A percentile compares a stretch with the other conserved stretches of the same genome.
These are phyloP conservation scores for Vigna unguiculata DNA, from an alignment of 306 rosid genomes.

Conservation along the genomic window DNA sequence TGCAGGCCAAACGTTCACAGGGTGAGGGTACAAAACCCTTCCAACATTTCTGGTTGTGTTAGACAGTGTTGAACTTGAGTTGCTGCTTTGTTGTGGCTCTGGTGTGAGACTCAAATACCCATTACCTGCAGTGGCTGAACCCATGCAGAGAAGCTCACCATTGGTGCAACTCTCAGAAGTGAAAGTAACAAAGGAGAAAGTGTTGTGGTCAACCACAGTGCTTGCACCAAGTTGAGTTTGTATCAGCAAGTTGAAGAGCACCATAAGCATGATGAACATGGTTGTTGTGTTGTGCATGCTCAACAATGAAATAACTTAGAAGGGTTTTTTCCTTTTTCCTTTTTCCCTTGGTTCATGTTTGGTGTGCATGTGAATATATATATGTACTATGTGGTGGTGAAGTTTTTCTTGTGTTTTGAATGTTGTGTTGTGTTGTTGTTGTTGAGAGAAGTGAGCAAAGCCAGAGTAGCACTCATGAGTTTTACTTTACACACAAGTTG, in stretches of 20 bases:
- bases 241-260: conserved; percentile 39
- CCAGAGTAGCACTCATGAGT: conserved; percentile 20
- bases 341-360: not conserved
- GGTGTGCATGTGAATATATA: not conserved
- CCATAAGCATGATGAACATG: conserved; percentile 42
- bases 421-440: conserved; percentile 40
- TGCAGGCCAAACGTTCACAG: conserved; percentile 63
- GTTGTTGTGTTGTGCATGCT: not conserved
- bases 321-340: not conserved
- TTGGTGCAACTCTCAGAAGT: conserved; percentile 56
- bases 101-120: conserved; percentile 61
- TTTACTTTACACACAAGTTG: not conserved
- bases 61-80: conserved; percentile 30
- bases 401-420: conserved; percentile 39
- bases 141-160: conserved; percentile 63
- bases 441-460: conserved; percentile 1
- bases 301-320: not conserved
- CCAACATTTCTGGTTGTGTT: conserved; percentile 49
- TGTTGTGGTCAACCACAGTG: conserved; percentile 34
- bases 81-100: conserved; percentile 44
- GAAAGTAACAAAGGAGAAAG: conserved; percentile 60
- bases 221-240: conserved; percentile 36
- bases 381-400: not conserved
- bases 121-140: conserved; percentile 52
- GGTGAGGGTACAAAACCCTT: conserved; percentile 53